phyloP scores from a whole-genome alignment of 163 green algal species.

The Volvox carteri region DNA sequence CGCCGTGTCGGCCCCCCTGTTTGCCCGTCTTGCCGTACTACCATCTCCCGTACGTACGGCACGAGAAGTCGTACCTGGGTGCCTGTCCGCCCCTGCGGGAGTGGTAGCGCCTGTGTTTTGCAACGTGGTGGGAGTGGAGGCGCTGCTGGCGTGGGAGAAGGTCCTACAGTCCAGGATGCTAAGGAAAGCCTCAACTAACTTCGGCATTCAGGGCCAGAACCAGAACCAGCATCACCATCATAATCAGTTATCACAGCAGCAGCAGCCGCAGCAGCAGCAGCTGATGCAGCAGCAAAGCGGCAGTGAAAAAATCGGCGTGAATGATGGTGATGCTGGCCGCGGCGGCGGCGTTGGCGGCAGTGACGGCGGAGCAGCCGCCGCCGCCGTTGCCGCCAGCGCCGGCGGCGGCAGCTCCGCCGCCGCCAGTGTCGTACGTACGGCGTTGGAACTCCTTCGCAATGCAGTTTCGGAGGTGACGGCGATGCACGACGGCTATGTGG shows the following conservation, averaged over 20 bases:
- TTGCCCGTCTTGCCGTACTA: slow-evolving; percentile 27
- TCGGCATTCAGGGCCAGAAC: not conserved
- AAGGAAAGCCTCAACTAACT: not conserved
- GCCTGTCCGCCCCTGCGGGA: slow-evolving; percentile 41
- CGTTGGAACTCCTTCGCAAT: slow-evolving; percentile 23
- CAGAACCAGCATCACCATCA: not conserved
- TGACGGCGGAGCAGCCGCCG: too few species aligned
- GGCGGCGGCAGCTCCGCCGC: not conserved
- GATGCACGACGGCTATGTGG: slow-evolving; percentile 42
- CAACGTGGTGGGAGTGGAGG: slow-evolving; percentile 47
- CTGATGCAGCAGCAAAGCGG: too few species aligned
- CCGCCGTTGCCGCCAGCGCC: not conserved
- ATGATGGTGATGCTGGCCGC: too few species aligned
- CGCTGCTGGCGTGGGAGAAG: slow-evolving; percentile 41
- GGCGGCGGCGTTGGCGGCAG: too few species aligned
- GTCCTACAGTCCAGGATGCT: slow-evolving; percentile 27
- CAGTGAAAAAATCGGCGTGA: too few species aligned
- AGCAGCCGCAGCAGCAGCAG: not conserved
- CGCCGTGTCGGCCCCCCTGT: not conserved
- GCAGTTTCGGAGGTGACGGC: not conserved
- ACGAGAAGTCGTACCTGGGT: slow-evolving; percentile 38
- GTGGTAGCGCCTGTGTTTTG: slow-evolving; percentile 51
- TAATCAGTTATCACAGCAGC: not conserved
- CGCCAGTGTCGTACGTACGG: not conserved
- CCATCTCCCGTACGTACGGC: slow-evolving; percentile 5